Evolutionary conservation across 441 rosid species (phyloP), one percentile per base, ranked within the genome.

Genomic region (Kokia cookei): DNA sequence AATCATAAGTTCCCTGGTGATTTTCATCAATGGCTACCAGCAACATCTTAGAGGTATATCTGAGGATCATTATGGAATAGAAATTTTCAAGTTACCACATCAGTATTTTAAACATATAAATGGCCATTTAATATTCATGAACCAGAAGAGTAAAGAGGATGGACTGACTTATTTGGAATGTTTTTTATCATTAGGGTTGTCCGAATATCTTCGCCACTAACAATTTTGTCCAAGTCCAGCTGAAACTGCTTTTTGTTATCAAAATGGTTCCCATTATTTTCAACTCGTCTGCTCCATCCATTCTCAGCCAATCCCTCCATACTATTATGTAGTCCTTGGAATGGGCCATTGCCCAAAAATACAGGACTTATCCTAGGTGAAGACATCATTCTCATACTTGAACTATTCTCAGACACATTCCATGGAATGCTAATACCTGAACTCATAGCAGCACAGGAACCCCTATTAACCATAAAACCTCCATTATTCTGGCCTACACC

Each of bases 131-230:
- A 13, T 32, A 43, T 32, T 60, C 19, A 65, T 12, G 62, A 54
- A 42, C 45, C 50, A 75, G 10, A 51, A 22, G 67, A 59, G 26
- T 32, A 67, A n/a, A 57, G 45, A 70, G 50, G 69, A 48, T 55
- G 65, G 53, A 54, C 94, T 75, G 86, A 96, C 99, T 96, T 96
- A 59, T 96, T 96, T 67, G 99, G 99, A 83, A 96, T 96, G 83
- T 96, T 96, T 82, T 93, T 96, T 65, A 96, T 96, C 99, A 96
- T 96, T 81, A 96, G 83, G 22, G 99, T 96, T 54, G 99, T 92
- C 60, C 98, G 83, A 77, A 83, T 79, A 85, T 96, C 98, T 77
- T 92, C 97, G 8, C 98, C 93, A 5, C 76, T 86, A 67, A 85
- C 77, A 67, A 93, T 93, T 82, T 90, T 93, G 19, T 91, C 98